phyloP scores from a whole-genome alignment of 108 stramenopile species.

The Pseudonitzschia delicatissima region DNA sequence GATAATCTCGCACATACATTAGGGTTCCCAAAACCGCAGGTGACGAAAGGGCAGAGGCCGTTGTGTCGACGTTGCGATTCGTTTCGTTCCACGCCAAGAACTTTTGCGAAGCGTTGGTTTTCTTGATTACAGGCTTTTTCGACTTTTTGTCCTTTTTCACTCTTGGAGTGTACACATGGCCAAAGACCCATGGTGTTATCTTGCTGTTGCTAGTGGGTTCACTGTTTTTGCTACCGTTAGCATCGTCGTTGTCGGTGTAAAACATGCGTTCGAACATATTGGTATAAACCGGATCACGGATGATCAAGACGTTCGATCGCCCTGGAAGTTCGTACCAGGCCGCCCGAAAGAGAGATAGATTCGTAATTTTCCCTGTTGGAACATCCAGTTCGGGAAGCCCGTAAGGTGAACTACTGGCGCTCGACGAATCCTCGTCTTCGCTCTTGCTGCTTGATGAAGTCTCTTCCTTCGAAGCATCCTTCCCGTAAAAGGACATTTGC shows the following conservation, averaged over 20 bases:
- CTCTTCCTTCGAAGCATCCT: background rate
- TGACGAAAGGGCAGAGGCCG: background rate
- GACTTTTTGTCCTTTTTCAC: background rate
- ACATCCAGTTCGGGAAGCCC: background rate
- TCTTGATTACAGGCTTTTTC: background rate
- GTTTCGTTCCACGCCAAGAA: conserved; percentile 41
- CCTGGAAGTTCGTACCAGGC: conserved; percentile 77
- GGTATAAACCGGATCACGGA: conserved; percentile 69
- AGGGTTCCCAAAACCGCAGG: conserved; percentile 46
- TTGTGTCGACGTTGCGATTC: background rate
- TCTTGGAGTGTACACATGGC: conserved; percentile 52
- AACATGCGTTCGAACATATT: conserved; percentile 76
- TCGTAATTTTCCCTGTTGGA: conserved; percentile 12
- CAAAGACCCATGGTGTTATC: conserved; percentile 50
- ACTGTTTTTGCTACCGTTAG: background rate
- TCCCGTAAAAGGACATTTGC: conserved; percentile 33
- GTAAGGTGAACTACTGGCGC: background rate
- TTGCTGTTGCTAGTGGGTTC: background rate
- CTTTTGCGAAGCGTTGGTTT: background rate
- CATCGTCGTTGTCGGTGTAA: background rate
- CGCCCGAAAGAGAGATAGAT: conserved; percentile 63
- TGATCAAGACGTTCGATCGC: conserved; percentile 69
- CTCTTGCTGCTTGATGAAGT: background rate
- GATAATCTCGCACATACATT: conserved; percentile 64
- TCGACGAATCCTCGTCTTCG: background rate